Evolutionary conservation across 78 protist genomes (phyloP), one percentile per base, ranked within the genome.

Genomic region (Dictyostelium citrinum): DNA sequence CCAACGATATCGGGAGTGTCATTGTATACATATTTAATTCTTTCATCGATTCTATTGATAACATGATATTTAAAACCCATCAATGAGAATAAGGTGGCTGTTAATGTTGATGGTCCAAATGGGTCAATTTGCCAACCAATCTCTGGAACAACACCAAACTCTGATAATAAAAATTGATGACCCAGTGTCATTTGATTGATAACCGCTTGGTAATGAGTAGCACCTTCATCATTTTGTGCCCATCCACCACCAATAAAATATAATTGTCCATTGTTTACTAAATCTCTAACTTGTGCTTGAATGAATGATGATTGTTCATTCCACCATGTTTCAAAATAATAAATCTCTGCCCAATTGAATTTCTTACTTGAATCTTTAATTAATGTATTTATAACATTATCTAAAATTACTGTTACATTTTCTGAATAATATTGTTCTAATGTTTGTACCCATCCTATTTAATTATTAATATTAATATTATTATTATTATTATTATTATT

Each of bases 71-170:
- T 84, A 9, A 91, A 83, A 0, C 91, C 90, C 95, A 91, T 91
- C 51, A 84, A 81, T 10, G 60, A 39, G 60, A 91, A 83, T 14
- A 83, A 8, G 29, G 55, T 77, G 1, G 95, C 82, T 9, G 90
- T 83, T 12, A 84, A 7, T 5, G 95, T 84, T 12, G 95, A 91
- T 24, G 90, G 91, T 10, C 95, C 95, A 39, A 91, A 91, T 67
- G 95, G 95, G 72, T 91, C 95, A 46, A 91, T 81, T 41, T 91
- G 95, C 95, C 95, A 91, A 27, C 91, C 84, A 31, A 55, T 27
- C 24, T 31, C 67, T 9, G 95, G 95, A 5, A n/a, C 37, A 7
- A 91, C 95, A 0, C 95, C 95, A 81, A 91, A 91, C 3, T 74
- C 81, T 16, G 76, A 64, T 39, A 91, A 76, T 16, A 91, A 58